Percentiles rank a stretch among this genome's conserved stretches.
phyloP scores from a whole-genome alignment of 2,329 filamentous ascomycete species.

The Byssochlamys sp. region DNA sequence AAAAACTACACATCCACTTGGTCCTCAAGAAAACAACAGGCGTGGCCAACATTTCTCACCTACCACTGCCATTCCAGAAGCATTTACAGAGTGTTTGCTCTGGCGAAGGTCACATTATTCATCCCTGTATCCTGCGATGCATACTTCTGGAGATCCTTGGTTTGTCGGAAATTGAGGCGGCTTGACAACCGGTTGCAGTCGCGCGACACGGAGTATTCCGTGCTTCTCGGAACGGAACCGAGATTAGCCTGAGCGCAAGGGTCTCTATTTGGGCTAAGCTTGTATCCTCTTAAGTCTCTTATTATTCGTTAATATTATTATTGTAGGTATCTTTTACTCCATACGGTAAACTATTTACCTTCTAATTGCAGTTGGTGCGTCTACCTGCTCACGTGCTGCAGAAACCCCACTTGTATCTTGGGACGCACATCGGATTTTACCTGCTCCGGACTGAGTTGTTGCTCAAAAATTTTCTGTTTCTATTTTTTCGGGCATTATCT shows the following conservation, averaged over 20 bases:
- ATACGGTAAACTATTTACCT: too few species aligned
- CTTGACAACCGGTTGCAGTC: not conserved
- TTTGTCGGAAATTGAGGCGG: not conserved
- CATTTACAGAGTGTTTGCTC: not conserved
- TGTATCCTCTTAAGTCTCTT: not conserved
- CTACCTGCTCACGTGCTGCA: not conserved
- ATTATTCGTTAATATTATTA: too few species aligned
- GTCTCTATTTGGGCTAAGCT: not conserved
- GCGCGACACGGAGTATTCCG: not conserved
- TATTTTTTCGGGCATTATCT: not conserved
- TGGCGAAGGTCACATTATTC: not conserved
- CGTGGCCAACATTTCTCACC: not conserved
- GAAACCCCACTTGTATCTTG: not conserved
- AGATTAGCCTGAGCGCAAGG: not conserved
- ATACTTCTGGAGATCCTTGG: not conserved
- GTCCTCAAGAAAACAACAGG: not conserved
- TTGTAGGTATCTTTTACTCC: too few species aligned
- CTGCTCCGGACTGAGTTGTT: not conserved
- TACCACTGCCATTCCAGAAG: not conserved
- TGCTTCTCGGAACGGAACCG: not conserved
- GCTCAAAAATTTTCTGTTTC: not conserved
- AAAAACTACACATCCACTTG: not conserved
- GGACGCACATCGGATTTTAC: not conserved
- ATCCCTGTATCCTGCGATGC: not conserved
- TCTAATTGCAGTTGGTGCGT: too few species aligned